Conservation (phyloP, 2,329 filamentous ascomycete genomes). For the Sporothrix phasma region DNA sequence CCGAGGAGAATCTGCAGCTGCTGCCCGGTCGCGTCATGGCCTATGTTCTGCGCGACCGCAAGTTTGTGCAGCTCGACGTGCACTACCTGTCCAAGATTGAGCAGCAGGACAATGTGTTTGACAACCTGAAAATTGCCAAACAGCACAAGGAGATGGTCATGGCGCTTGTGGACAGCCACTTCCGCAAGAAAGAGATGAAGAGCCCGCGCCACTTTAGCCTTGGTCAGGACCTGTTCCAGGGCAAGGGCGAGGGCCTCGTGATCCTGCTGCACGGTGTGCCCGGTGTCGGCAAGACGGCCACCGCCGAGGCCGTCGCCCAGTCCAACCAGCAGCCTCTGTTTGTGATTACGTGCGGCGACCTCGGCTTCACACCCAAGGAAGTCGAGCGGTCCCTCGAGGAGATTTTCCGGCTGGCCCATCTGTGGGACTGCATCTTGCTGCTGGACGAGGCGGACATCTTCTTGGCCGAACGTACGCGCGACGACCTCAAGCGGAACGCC, state of each 20-base stretch:
- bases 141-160: conserved; percentile 21
- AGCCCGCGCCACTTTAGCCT: conserved; percentile 9
- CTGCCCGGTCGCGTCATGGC: conserved; percentile 19
- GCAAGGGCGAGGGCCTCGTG: conserved; percentile 36
- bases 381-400: conserved; percentile 24
- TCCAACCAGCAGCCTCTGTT: conserved; percentile 36
- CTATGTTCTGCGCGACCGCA: conserved; percentile 22
- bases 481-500: conserved; percentile 24
- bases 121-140: conserved; percentile 20
- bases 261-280: conserved; percentile 38
- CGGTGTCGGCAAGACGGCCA: conserved; percentile 40
- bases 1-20: conserved; percentile 15
- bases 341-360: conserved; percentile 40
- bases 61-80: conserved; percentile 20
- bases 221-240: conserved; percentile 33
- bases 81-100: conserved; percentile 9
- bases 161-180: conserved; percentile 19
- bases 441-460: conserved; percentile 24
- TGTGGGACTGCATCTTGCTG: conserved; percentile 21
- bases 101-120: conserved; percentile 15
- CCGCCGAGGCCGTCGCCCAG: conserved; percentile 31
- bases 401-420: conserved; percentile 18
- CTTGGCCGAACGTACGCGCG: conserved; percentile 18
- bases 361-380: conserved; percentile 31
- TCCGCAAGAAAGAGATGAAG: conserved; percentile 9